Evolutionary conservation across 257 asterid species (phyloP), one percentile per base, ranked within the genome.

Genomic region (Penstemon barbatus): DNA sequence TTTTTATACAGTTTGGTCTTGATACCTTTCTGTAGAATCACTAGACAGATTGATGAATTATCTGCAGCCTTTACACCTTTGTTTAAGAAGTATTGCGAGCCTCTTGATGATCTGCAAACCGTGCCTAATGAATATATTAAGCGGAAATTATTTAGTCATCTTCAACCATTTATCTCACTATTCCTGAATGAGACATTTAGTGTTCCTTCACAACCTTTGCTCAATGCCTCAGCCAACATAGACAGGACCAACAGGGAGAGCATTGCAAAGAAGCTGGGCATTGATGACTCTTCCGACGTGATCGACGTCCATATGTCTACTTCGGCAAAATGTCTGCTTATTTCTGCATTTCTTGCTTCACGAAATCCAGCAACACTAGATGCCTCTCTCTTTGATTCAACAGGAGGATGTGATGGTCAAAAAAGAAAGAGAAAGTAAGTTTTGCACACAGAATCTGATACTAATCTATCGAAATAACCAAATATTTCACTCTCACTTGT

Each of bases 291-390:
- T 70, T 68, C 70, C 46, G 83, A 76, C 77, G 90, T 63, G 74
- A 75, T 84, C 6, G 95, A 84, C 75, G 84, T 91, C 75, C 95
- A 89, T 70, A 85, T 94, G 97, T 89, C 99, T 57, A 82, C 81
- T 73, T 86, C 95, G 73, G 91, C 97, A 41, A 94, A 85, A 44
- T 94, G 89, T 83, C 87, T 91, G 64, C 97, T 94, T 55, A 83
- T 94, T 78, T 91, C 95, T 66, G 96, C 97, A 65, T 94, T 89
- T 80, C 88, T 94, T 75, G 95, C 99, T 70, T 94, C 99, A 59
- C 82, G 92, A 82, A 94, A 94, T 79, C 98, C 99, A 43, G 98
- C 99, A 52, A 94, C 99, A 19, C 98, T 94, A 54, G 99, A 91
- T 74, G 98, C 95, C 43, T 85, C 98, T 4, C 78, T 94, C 57